phyloP scores from a whole-genome alignment of 2,329 filamentous ascomycete species.

The Keithomyces neogunnii region DNA sequence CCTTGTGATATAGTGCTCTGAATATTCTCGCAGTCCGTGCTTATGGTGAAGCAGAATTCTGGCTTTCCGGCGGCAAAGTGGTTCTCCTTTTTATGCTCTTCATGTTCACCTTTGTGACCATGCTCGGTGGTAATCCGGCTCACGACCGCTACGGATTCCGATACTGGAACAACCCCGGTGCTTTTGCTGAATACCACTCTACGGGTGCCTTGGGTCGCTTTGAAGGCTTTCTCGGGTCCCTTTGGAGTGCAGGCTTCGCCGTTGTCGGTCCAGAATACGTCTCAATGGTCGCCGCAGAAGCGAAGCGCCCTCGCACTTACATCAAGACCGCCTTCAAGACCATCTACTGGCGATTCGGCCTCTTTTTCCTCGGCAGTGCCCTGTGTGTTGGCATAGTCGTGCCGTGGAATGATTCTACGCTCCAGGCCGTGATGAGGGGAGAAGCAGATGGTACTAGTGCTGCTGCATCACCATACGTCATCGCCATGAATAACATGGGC shows the following conservation, averaged over 20 bases:
- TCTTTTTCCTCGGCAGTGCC: slow-evolving; percentile 64
- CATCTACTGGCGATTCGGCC: slow-evolving; percentile 62
- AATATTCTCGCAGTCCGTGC: slow-evolving; percentile 58
- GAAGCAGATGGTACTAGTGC: slow-evolving; percentile 27
- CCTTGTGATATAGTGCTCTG: slow-evolving; percentile 32
- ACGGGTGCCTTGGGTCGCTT: slow-evolving; percentile 56
- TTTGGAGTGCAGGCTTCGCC: slow-evolving; percentile 57
- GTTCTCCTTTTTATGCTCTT: slow-evolving; percentile 60
- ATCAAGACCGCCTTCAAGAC: slow-evolving; percentile 65
- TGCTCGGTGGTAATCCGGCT: slow-evolving; percentile 69
- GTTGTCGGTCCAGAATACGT: slow-evolving; percentile 62
- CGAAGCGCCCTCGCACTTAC: slow-evolving; percentile 52
- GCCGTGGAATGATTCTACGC: slow-evolving; percentile 51
- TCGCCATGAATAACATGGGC: slow-evolving; percentile 49
- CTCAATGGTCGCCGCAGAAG: slow-evolving; percentile 60
- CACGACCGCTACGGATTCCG: slow-evolving; percentile 63
- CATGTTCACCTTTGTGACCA: slow-evolving; percentile 69
- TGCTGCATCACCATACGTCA: slow-evolving; percentile 53
- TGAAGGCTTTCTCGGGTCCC: slow-evolving; percentile 59
- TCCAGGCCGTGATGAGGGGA: slow-evolving; percentile 41
- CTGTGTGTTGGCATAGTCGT: slow-evolving; percentile 59
- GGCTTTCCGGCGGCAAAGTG: slow-evolving; percentile 54
- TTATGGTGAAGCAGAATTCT: slow-evolving; percentile 68
- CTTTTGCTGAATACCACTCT: slow-evolving; percentile 46
- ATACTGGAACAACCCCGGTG: slow-evolving; percentile 45